Evolutionary conservation across 768 basidiomycete species (phyloP), one percentile per base, ranked within the genome.

Genomic region (Tricholoma matsutake): DNA sequence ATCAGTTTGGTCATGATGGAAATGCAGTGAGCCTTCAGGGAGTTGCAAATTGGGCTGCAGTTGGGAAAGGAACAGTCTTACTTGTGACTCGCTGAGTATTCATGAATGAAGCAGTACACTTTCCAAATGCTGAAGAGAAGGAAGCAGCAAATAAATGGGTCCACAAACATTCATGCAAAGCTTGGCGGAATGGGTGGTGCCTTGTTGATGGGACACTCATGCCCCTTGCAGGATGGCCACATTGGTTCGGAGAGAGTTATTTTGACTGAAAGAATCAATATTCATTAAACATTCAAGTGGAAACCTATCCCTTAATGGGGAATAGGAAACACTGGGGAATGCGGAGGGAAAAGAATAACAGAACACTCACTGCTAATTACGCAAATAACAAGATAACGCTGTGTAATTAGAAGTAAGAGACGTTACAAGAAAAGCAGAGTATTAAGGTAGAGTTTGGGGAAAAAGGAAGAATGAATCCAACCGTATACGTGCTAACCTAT

Each of bases 251-350:
- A n/a, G n/a, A n/a, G 34, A 63, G 63, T 9, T 75, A 64, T 37
- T 75, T 64, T 65, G 69, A 71, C 57, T 29, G 63, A 10, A 74
- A 74, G 59, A 65, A 58, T 18, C 67, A 69, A 28, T 72, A 75
- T 37, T 72, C 69, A n/a, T 22, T 74, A 49, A 69, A 69, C 60
- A 34, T 64, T 8, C 64, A 69, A 43, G 66, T n/a, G n/a, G n/a
- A n/a, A n/a, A n/a, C n/a, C n/a, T n/a, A n/a, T n/a, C n/a, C n/a
- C n/a, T n/a, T n/a, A n/a, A n/a, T n/a, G n/a, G n/a, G n/a, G n/a
- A n/a, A n/a, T n/a, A n/a, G n/a, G n/a, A n/a, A n/a, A n/a, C n/a
- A n/a, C n/a, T n/a, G n/a, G n/a, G n/a, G n/a, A n/a, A n/a, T n/a
- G n/a, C n/a, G n/a, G n/a, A n/a, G n/a, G n/a, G n/a, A n/a, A n/a